Evolutionary conservation across 2,329 filamentous ascomycete genomes (phyloP).

Genomic region (Colletotrichum filicis): DNA sequence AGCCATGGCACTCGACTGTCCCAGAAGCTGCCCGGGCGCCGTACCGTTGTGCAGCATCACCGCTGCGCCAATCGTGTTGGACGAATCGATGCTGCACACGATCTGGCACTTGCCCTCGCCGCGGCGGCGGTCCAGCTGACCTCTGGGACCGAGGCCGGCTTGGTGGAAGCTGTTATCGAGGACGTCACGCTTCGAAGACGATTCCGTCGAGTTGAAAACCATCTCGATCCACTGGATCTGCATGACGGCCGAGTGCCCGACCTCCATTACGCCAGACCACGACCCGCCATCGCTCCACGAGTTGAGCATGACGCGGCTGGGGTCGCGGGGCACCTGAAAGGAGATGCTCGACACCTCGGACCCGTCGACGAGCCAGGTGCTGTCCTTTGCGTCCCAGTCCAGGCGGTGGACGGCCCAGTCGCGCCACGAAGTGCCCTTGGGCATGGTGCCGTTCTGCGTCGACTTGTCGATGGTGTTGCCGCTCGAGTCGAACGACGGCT

Average conservation of each 20-base stretch:
- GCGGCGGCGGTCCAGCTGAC: conserved; percentile 19
- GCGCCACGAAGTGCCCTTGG: conserved; percentile 57
- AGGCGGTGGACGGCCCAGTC: conserved; percentile 69
- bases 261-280: conserved; percentile 70
- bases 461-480: conserved; percentile 58
- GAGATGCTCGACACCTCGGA: conserved; percentile 61
- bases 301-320: conserved; percentile 66
- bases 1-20: conserved; percentile 30
- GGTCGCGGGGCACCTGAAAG: conserved; percentile 65
- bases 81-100: conserved; percentile 50
- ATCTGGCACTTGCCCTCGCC: conserved; percentile 37
- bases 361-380: conserved; percentile 67
- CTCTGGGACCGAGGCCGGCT: conserved; percentile 7
- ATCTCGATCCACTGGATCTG: conserved; percentile 73
- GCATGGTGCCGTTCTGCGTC: conserved; percentile 59
- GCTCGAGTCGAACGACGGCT: conserved; percentile 60
- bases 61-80: conserved; percentile 48
- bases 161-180: background rate
- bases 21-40: conserved; percentile 37
- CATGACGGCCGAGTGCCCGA: conserved; percentile 60
- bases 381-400: conserved; percentile 66
- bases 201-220: conserved; percentile 59
- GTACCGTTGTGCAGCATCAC: conserved; percentile 45
- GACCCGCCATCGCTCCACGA: conserved; percentile 70
- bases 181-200: conserved; percentile 7